Evolutionary conservation across 345 rosid genomes (phyloP).

Genomic region (Linum trigynum): DNA sequence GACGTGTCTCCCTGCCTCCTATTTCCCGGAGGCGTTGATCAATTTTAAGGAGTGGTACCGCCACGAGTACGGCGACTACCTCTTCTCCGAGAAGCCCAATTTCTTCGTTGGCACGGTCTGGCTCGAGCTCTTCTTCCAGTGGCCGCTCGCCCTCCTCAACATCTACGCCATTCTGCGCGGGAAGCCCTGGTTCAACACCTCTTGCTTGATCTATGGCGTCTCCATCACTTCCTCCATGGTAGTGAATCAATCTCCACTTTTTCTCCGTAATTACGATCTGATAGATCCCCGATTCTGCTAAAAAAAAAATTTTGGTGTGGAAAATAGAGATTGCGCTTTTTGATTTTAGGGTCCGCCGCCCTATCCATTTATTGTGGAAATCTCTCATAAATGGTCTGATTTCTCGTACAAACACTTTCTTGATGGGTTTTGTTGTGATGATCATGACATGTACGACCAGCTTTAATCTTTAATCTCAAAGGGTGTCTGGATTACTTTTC

Average conservation of each 20-base stretch:
- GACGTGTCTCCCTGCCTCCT: slow-evolving; percentile 33
- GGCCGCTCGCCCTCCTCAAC: slow-evolving; percentile 65
- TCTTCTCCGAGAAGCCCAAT: slow-evolving; percentile 54
- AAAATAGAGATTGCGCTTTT: neutral
- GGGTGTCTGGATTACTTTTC: too few species aligned
- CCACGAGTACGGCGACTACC: slow-evolving; percentile 48
- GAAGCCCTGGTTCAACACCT: slow-evolving; percentile 58
- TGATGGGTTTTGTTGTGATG: too few species aligned
- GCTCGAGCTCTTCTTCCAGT: slow-evolving; percentile 58
- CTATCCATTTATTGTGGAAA: neutral
- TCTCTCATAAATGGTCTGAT: too few species aligned
- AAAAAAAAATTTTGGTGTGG: neutral
- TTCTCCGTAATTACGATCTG: neutral
- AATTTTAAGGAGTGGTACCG: slow-evolving; percentile 38
- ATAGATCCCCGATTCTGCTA: neutral
- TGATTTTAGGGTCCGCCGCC: neutral
- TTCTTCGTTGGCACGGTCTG: slow-evolving; percentile 64
- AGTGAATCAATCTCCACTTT: slow-evolving; percentile 2
- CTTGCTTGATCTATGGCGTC: slow-evolving; percentile 68
- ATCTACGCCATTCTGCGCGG: slow-evolving; percentile 43
- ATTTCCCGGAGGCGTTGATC: slow-evolving; percentile 46
- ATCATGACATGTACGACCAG: too few species aligned
- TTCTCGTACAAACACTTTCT: too few species aligned
- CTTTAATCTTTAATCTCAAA: too few species aligned
- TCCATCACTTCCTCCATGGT: slow-evolving; percentile 63